Evolutionary conservation across 441 rosid genomes (phyloP).

Genomic region (Viola pubescens): DNA sequence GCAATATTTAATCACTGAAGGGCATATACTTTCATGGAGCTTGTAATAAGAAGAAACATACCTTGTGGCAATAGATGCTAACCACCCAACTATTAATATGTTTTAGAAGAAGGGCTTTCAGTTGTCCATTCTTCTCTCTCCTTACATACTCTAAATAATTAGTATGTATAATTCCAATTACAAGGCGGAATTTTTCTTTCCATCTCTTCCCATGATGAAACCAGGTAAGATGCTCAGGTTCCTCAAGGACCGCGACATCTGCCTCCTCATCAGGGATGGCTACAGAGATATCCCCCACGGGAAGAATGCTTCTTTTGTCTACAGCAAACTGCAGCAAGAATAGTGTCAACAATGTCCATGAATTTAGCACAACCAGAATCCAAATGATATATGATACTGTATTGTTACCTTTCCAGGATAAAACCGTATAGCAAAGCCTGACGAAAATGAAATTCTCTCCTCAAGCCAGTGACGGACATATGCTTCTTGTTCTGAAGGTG

Average conservation of each 20-base stretch:
- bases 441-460: slow-evolving; percentile 52
- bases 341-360: background rate
- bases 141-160: slow-evolving; percentile 90
- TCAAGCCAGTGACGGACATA: slow-evolving; percentile 74
- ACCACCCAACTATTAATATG: slow-evolving; percentile 68
- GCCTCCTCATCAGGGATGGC: slow-evolving; percentile 76
- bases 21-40: background rate
- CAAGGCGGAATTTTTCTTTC: slow-evolving; percentile 71
- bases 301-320: slow-evolving; percentile 91
- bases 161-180: slow-evolving; percentile 79
- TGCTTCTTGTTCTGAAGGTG: slow-evolving; percentile 64
- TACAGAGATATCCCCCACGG: slow-evolving; percentile 80
- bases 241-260: slow-evolving; percentile 90
- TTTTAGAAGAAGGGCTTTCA: slow-evolving; percentile 56
- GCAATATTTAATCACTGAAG: background rate
- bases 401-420: slow-evolving; percentile 75
- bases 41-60: slow-evolving; percentile 21
- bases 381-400: slow-evolving; percentile 5
- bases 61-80: slow-evolving; percentile 90
- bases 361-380: slow-evolving; percentile 5
- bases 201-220: slow-evolving; percentile 96
- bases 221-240: slow-evolving; percentile 99
- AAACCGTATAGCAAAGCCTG: slow-evolving; percentile 48
- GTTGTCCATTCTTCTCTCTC: slow-evolving; percentile 72
- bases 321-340: slow-evolving; percentile 55